phyloP scores from a whole-genome alignment of 1,139 yeast species.

The Sugiyamaella pinicola region DNA sequence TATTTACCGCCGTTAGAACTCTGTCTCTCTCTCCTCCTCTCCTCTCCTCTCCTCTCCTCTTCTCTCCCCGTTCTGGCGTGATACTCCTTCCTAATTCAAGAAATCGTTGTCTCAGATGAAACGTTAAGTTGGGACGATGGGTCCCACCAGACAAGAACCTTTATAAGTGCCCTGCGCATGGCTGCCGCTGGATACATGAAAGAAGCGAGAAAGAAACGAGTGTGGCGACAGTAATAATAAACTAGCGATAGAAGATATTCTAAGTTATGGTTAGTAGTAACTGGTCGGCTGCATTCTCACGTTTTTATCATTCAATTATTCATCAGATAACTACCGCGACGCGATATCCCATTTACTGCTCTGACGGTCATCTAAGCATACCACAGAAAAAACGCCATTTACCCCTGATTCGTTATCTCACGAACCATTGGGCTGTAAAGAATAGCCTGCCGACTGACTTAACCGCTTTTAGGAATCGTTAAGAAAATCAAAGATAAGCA shows the following conservation, averaged over 20 bases:
- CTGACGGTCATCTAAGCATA: no score
- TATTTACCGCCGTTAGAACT: no score
- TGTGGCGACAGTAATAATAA: neutral
- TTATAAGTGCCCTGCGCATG: neutral
- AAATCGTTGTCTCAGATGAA: neutral
- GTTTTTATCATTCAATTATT: no score
- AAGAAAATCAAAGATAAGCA: neutral
- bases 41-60: no score
- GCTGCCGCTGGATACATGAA: neutral
- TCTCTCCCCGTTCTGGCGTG: neutral
- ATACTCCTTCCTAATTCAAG: neutral
- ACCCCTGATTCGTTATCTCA: neutral
- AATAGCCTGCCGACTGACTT: neutral
- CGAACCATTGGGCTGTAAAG: neutral
- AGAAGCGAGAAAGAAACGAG: neutral
- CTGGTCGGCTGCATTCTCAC: neutral
- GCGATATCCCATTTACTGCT: no score
- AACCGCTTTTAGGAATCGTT: constrained; percentile 3
- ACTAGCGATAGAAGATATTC: no score
- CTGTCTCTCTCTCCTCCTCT: no score
- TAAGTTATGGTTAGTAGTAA: no score
- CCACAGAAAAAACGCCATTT: no score
- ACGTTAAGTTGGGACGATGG: neutral
- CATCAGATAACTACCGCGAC: no score
- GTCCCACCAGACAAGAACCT: neutral